phyloP scores from a whole-genome alignment of 306 rosid species.

The Psophocarpus tetragonolobus region DNA sequence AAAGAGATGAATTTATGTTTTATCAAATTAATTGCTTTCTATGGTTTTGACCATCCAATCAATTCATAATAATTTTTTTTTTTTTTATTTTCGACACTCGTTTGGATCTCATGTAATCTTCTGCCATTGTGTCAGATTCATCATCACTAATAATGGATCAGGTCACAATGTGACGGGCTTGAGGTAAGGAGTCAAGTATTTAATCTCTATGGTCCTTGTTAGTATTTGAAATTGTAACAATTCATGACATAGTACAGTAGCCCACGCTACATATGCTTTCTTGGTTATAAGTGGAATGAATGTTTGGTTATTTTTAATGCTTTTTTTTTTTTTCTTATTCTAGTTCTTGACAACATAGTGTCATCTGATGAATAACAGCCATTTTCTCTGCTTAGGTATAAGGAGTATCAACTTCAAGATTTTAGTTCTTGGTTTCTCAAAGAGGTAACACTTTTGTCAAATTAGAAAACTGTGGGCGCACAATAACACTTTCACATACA shows the following conservation, averaged over 20 bases:
- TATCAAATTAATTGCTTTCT: not conserved
- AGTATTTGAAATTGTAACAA: not conserved
- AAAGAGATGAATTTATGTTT: not conserved
- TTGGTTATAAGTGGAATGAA: not conserved
- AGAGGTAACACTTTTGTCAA: slow-evolving; percentile 51
- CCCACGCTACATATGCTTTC: not conserved
- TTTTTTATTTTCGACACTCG: not conserved
- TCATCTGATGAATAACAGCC: slow-evolving; percentile 16
- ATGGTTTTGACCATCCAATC: not conserved
- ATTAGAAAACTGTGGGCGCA: slow-evolving; percentile 5
- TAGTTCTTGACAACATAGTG: slow-evolving; percentile 8
- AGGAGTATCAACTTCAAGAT: slow-evolving; percentile 93
- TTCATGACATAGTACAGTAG: not conserved
- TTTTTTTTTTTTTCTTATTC: slow-evolving; percentile 6
- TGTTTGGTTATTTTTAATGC: not conserved
- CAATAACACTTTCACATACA: not conserved
- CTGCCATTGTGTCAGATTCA: slow-evolving; percentile 61
- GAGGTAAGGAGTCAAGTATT: slow-evolving; percentile 55
- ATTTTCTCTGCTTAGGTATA: slow-evolving; percentile 65
- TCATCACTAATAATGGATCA: slow-evolving; percentile 85
- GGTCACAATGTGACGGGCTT: slow-evolving; percentile 78
- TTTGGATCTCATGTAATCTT: slow-evolving; percentile 18
- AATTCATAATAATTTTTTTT: too few relatives aligned
- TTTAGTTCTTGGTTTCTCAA: slow-evolving; percentile 92
- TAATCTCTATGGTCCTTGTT: slow-evolving; percentile 4